phyloP scores from a whole-genome alignment of 345 rosid genomes.

The Noccaea bulbosa region DNA sequence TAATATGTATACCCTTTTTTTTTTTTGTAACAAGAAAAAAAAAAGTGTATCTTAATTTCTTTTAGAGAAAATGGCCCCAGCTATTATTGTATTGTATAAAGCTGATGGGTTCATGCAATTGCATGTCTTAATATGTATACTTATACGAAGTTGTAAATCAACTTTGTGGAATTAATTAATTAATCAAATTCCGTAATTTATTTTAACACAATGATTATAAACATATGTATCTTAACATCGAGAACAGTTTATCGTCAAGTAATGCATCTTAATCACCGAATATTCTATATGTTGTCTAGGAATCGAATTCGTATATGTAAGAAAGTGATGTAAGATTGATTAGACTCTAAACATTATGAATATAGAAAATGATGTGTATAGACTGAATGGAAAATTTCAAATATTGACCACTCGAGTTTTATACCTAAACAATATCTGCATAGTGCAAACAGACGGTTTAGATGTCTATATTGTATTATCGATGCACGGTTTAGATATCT shows the following conservation, averaged over 20 bases:
- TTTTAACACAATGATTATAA: background rate
- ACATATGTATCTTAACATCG: background rate
- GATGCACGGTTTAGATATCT: too few relatives aligned
- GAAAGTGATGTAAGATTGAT: background rate
- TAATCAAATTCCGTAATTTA: background rate
- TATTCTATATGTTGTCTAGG: background rate
- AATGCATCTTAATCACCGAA: background rate
- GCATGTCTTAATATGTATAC: background rate
- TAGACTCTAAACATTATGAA: background rate
- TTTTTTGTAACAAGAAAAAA: background rate
- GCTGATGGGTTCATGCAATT: slow-evolving; percentile 14
- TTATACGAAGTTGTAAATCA: background rate
- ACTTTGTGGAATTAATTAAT: background rate
- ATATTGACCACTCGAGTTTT: too few relatives aligned
- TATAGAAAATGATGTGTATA: background rate
- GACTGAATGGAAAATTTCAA: too few relatives aligned
- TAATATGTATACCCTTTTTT: background rate
- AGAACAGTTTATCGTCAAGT: slow-evolving; percentile 2
- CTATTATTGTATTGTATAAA: slow-evolving; percentile 21
- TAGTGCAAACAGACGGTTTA: too few relatives aligned
- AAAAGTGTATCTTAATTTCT: background rate
- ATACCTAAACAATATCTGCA: too few relatives aligned
- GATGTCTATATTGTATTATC: too few relatives aligned
- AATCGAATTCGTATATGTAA: background rate
- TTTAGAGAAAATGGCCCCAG: slow-evolving; percentile 11